Evolutionary conservation across 2,329 filamentous ascomycete species (phyloP).

Genomic region (Colletotrichum chrysophilum): DNA sequence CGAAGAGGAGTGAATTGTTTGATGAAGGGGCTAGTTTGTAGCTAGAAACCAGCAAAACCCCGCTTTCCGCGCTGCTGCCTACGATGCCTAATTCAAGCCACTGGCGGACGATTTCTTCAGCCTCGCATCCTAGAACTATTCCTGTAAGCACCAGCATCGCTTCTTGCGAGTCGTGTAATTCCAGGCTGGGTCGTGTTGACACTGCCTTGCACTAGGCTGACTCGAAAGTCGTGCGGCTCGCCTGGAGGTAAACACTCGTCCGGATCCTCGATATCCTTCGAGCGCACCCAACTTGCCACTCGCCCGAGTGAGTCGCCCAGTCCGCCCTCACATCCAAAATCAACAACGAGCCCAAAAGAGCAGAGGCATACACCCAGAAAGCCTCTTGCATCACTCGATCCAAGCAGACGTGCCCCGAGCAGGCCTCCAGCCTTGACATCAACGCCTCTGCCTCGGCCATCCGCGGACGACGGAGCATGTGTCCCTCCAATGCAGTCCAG

Average conservation of each 20-base stretch:
- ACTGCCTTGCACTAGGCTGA: neutral
- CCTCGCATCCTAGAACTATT: neutral
- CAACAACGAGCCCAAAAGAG: neutral
- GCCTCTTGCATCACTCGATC: slow-evolving; percentile 4
- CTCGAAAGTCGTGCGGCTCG: neutral
- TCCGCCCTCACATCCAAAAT: neutral
- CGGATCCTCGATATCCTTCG: neutral
- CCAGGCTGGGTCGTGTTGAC: neutral
- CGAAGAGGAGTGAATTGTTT: neutral
- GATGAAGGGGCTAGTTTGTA: neutral
- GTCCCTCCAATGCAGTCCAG: neutral
- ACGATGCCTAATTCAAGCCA: neutral
- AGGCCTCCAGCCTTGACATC: neutral
- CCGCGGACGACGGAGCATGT: neutral
- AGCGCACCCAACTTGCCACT: neutral
- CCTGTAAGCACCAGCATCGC: neutral
- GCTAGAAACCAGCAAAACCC: neutral
- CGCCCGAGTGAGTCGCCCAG: neutral
- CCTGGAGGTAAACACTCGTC: neutral
- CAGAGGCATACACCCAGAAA: neutral
- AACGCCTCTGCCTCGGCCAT: neutral
- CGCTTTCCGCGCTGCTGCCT: slow-evolving; percentile 11
- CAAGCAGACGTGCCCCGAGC: neutral
- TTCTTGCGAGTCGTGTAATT: neutral
- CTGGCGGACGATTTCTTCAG: neutral